Evolutionary conservation across 345 rosid genomes (phyloP).

Genomic region (Dimocarpus longan): DNA sequence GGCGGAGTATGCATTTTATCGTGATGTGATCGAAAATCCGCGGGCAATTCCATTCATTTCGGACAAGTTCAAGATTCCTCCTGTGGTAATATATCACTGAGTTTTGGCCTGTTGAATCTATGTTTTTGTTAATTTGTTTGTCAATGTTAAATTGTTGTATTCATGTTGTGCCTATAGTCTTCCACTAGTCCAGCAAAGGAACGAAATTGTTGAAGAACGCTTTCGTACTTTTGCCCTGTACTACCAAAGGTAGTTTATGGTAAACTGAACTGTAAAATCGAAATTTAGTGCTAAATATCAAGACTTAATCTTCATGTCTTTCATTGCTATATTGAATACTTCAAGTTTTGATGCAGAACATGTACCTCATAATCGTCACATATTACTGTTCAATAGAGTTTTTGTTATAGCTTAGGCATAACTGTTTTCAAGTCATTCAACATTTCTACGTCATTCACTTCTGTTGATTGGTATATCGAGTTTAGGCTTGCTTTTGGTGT

Average conservation of each 20-base stretch:
- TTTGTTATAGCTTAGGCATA: background rate
- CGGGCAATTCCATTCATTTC: constrained; percentile 73
- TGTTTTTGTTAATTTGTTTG: constrained; percentile 8
- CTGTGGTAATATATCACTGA: constrained; percentile 63
- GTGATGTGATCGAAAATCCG: constrained; percentile 56
- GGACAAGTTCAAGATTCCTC: constrained; percentile 62
- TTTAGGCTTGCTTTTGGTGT: background rate
- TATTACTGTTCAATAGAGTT: background rate
- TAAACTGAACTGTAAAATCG: constrained; percentile 19
- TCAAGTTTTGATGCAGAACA: background rate
- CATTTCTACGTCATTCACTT: background rate
- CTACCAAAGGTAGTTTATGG: constrained; percentile 36
- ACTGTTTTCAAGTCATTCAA: background rate
- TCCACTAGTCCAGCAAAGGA: constrained; percentile 3
- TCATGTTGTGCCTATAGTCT: constrained; percentile 21
- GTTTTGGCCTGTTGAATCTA: constrained; percentile 16
- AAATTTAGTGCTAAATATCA: constrained; percentile 4
- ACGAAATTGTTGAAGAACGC: constrained; percentile 8
- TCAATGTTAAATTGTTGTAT: constrained; percentile 20
- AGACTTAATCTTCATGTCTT: background rate
- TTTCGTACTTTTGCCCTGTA: constrained; percentile 18
- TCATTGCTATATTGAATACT: background rate
- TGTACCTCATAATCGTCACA: background rate
- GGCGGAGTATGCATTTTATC: constrained; percentile 78
- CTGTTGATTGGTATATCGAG: background rate